Percentiles rank a stretch among this genome's conserved stretches.
Evolutionary conservation across 2,329 filamentous ascomycete genomes (phyloP).

Genomic region (Aspergillus flavus): DNA sequence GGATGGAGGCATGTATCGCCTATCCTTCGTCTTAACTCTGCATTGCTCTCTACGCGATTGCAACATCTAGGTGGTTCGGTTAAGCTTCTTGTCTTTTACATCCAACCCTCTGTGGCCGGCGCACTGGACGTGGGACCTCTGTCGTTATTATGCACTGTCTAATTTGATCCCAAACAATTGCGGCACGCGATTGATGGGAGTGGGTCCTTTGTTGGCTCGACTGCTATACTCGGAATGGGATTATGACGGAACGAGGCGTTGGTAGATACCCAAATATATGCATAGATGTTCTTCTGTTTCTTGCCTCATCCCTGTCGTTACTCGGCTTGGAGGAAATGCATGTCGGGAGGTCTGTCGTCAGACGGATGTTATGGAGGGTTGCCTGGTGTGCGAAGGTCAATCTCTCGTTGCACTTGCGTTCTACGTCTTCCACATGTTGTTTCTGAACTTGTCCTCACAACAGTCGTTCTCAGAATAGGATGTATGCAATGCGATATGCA

Average conservation of each 20-base stretch:
- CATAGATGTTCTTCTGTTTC: slow-evolving; percentile 32
- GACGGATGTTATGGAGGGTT: slow-evolving; percentile 4
- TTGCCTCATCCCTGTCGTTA: slow-evolving; percentile 16
- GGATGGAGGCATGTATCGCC: slow-evolving; percentile 36
- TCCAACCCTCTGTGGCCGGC: slow-evolving; percentile 31
- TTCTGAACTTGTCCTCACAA: slow-evolving; percentile 6
- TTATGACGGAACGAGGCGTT: slow-evolving; percentile 47
- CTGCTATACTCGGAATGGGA: slow-evolving; percentile 35
- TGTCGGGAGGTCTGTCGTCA: neutral
- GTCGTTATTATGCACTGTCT: slow-evolving; percentile 32
- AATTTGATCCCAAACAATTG: slow-evolving; percentile 24
- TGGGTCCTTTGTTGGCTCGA: slow-evolving; percentile 28
- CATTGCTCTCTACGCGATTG: slow-evolving; percentile 21
- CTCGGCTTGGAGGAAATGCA: slow-evolving; percentile 10
- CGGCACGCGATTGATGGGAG: slow-evolving; percentile 24
- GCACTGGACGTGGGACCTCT: slow-evolving; percentile 34
- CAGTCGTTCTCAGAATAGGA: slow-evolving; percentile 9
- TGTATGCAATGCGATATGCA: neutral
- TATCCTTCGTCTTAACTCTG: slow-evolving; percentile 28
- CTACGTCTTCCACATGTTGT: slow-evolving; percentile 9
- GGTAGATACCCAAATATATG: slow-evolving; percentile 46
- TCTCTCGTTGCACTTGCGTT: slow-evolving; percentile 8
- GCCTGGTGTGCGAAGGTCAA: neutral
- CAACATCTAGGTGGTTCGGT: slow-evolving; percentile 21
- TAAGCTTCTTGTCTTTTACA: slow-evolving; percentile 26